Conservation (phyloP, 306 rosid genomes). For the Ammopiptanthus mongolicus region DNA sequence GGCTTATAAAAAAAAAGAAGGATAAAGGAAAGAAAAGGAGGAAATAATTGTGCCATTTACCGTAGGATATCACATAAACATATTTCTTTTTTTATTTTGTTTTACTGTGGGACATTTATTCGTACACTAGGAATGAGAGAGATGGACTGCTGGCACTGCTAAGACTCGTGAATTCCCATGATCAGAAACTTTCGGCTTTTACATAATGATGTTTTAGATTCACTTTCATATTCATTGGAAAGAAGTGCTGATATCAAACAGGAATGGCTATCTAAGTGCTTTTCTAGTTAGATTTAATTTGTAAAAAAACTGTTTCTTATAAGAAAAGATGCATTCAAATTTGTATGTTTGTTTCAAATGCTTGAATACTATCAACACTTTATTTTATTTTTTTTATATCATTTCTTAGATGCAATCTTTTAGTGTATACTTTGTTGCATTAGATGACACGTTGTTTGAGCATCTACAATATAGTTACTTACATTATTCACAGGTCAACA, state of each 20-base stretch:
- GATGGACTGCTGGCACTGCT: background rate
- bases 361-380: background rate
- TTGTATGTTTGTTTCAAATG: background rate
- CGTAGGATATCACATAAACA: too few species aligned
- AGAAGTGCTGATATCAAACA: background rate
- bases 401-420: too few species aligned
- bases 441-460: too few species aligned
- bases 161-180: background rate
- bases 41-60: too few species aligned
- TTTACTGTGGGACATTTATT: too few species aligned
- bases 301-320: background rate
- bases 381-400: too few species aligned
- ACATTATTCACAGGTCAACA: too few species aligned
- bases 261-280: background rate
- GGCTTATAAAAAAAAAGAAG: too few species aligned
- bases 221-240: background rate
- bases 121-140: background rate
- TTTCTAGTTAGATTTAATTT: background rate
- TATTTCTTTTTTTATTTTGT: too few species aligned
- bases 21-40: too few species aligned
- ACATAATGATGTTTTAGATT: background rate
- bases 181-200: background rate
- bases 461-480: too few species aligned
- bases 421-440: too few species aligned
- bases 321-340: background rate